Conservation (phyloP, 2,329 filamentous ascomycete species). For the Bipolaris bicolor region DNA sequence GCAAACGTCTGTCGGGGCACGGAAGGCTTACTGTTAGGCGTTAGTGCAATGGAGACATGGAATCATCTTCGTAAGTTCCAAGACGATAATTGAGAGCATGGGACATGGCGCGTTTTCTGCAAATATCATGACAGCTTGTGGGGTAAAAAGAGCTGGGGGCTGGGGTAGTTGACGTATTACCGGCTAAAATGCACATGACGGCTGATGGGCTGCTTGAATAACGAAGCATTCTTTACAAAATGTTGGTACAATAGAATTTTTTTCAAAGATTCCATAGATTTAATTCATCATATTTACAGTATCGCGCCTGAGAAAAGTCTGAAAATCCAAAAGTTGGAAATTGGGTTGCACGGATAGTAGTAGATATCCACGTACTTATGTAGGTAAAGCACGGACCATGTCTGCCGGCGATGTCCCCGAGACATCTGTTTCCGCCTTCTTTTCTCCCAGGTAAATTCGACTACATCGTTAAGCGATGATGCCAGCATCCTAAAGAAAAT, state of each 20-base stretch:
- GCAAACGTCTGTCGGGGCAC: constrained; percentile 5
- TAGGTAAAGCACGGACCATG: not conserved
- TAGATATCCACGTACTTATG: not conserved
- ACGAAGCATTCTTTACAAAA: too few species aligned
- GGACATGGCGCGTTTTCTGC: constrained; percentile 1
- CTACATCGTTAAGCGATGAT: not conserved
- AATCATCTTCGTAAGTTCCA: not conserved
- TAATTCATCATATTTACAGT: not conserved
- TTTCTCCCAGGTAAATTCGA: not conserved
- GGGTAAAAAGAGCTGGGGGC: not conserved
- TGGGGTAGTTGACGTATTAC: not conserved
- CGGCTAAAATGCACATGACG: not conserved
- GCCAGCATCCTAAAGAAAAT: not conserved
- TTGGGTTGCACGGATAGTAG: not conserved
- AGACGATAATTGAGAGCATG: constrained; percentile 6
- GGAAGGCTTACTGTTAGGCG: constrained; percentile 14
- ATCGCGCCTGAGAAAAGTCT: not conserved
- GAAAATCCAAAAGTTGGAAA: not conserved
- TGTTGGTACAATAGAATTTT: too few species aligned
- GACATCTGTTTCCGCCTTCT: not conserved
- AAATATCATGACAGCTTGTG: constrained; percentile 6
- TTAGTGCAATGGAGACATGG: constrained; percentile 6
- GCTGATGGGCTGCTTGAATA: not conserved
- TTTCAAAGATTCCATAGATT: too few species aligned
- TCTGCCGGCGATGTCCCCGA: not conserved